Evolutionary conservation across 2,329 filamentous ascomycete genomes (phyloP).

Genomic region (Epichloe brachyelytri): DNA sequence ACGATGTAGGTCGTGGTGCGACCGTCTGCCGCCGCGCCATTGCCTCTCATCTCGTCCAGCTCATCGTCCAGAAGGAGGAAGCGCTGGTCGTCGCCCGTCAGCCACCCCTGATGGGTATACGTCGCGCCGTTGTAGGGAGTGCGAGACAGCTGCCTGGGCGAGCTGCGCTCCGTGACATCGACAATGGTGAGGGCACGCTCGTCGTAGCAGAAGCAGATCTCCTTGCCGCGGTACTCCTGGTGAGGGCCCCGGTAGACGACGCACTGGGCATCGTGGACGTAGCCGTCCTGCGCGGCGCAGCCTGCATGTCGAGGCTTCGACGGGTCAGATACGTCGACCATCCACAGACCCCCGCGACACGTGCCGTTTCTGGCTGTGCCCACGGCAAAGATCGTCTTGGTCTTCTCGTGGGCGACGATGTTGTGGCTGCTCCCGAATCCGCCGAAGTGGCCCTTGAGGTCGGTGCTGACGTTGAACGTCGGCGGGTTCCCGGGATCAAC

Average conservation of each 20-base stretch:
- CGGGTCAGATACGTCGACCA: conserved; percentile 40
- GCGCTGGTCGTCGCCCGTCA: conserved; percentile 29
- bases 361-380: too few relatives aligned
- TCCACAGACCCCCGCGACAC: conserved; percentile 19
- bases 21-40: conserved; percentile 23
- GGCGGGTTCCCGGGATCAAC: too few relatives aligned
- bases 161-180: conserved; percentile 35
- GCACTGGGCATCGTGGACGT: conserved; percentile 41
- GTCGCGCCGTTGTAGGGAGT: conserved; percentile 39
- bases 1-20: conserved; percentile 23
- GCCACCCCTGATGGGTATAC: conserved; percentile 43
- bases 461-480: too few relatives aligned
- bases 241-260: conserved; percentile 38
- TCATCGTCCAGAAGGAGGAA: conserved; percentile 36
- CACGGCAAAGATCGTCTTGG: too few relatives aligned
- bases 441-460: too few relatives aligned
- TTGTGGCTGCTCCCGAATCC: too few relatives aligned
- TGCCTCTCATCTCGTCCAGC: conserved; percentile 31
- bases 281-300: conserved; percentile 34
- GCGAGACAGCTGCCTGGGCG: conserved; percentile 32
- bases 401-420: too few relatives aligned
- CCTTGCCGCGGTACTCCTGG: conserved; percentile 25
- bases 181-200: conserved; percentile 19
- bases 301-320: conserved; percentile 36
- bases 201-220: conserved; percentile 15